These are phyloP conservation scores for Amanita polypyramis DNA, from an alignment of 768 basidiomycete genomes.

Conservation along the genomic window DNA sequence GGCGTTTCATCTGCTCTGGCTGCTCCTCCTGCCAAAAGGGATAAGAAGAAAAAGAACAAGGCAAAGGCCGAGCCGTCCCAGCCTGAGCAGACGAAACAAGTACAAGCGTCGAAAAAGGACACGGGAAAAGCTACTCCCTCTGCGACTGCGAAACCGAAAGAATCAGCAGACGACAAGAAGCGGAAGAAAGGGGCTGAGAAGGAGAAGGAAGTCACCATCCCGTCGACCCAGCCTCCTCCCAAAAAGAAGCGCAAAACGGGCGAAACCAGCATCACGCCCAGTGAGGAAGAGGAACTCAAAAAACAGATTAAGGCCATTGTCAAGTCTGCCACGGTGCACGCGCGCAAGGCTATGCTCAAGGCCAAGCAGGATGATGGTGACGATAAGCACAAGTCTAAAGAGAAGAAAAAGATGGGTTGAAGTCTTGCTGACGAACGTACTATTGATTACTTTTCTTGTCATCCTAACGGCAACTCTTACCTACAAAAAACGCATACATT, in stretches of 20 bases:
- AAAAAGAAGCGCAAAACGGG: constrained; percentile 3
- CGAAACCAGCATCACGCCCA: background rate
- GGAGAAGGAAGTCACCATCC: background rate
- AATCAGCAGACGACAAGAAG: background rate
- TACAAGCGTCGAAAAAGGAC: constrained; percentile 11
- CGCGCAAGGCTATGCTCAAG: constrained; percentile 26
- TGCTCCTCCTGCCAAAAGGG: background rate
- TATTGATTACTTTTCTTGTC: no score
- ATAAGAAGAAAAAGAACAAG: constrained; percentile 4
- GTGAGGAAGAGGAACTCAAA: constrained; percentile 2
- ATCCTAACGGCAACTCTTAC: no score
- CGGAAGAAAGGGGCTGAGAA: constrained; percentile 4
- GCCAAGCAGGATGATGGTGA: constrained; percentile 7
- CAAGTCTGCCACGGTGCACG: constrained; percentile 25
- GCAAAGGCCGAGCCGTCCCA: constrained; percentile 1
- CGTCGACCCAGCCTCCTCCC: background rate
- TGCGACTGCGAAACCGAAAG: background rate
- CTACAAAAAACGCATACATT: no score
- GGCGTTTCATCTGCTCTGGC: background rate
- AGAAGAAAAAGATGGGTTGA: constrained; percentile 6
- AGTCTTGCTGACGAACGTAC: no score
- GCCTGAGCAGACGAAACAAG: constrained; percentile 14
- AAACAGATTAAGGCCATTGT: constrained; percentile 22
- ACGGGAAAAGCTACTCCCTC: background rate
- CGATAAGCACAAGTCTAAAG: constrained; percentile 1